phyloP scores from a whole-genome alignment of 495 filamentous ascomycete genomes.

The Emericellopsis terricola region DNA sequence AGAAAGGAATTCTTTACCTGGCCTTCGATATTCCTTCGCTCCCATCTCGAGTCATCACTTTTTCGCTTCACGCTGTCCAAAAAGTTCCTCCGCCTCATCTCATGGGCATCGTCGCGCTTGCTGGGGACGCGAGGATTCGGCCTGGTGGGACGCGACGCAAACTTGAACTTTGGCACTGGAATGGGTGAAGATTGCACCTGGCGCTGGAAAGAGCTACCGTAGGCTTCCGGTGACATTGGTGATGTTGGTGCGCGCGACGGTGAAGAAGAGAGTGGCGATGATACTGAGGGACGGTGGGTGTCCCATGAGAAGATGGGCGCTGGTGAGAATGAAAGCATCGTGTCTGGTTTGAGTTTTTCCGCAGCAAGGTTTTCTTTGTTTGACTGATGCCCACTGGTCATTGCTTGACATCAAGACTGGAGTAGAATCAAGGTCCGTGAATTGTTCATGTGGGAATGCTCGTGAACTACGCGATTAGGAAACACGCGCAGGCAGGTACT shows the following conservation, averaged over 20 bases:
- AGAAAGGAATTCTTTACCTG: constrained; percentile 1
- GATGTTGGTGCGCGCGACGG: constrained; percentile 15
- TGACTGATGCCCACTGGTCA: too few relatives aligned
- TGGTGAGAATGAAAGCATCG: constrained; percentile 12
- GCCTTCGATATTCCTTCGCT: constrained; percentile 43
- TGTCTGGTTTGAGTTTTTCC: constrained; percentile 3
- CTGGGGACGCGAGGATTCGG: constrained; percentile 20
- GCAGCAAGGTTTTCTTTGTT: too few relatives aligned
- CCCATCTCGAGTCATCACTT: constrained; percentile 46
- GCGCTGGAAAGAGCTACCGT: constrained; percentile 9
- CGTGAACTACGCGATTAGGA: too few relatives aligned
- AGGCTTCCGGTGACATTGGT: constrained; percentile 9
- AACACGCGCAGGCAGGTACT: too few relatives aligned
- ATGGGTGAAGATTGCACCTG: constrained; percentile 20
- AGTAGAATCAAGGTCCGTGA: too few relatives aligned
- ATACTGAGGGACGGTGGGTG: constrained; percentile 11
- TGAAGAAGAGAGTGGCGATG: constrained; percentile 16
- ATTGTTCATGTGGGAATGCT: too few relatives aligned
- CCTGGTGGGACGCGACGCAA: constrained; percentile 11
- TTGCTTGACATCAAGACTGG: too few relatives aligned
- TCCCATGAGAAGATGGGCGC: constrained; percentile 14
- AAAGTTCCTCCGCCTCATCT: constrained; percentile 45
- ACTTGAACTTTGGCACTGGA: constrained; percentile 12
- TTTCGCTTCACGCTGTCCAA: constrained; percentile 58
- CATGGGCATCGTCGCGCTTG: constrained; percentile 25